Conservation (phyloP, 305 asterid genomes). For the Stenogyne calaminthoides region DNA sequence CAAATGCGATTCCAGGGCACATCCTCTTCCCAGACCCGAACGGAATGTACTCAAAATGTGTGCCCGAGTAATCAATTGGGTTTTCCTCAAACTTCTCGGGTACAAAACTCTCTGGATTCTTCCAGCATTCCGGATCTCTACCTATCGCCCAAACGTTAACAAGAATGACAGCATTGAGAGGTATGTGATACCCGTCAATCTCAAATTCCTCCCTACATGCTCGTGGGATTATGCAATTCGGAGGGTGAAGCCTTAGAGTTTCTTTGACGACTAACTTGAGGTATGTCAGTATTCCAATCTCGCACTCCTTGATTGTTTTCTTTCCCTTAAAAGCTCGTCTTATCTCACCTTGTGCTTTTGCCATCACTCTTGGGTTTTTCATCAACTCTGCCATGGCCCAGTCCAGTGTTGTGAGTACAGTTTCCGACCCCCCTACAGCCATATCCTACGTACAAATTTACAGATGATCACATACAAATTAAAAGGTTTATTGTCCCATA, state of each 20-base stretch:
- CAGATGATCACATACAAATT: too few relatives aligned
- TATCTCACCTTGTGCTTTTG: slow-evolving; percentile 43
- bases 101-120: slow-evolving; percentile 34
- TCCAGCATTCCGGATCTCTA: slow-evolving; percentile 36
- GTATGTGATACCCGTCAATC: slow-evolving; percentile 36
- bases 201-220: slow-evolving; percentile 33
- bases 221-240: slow-evolving; percentile 36
- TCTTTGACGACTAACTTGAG: slow-evolving; percentile 48
- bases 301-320: slow-evolving; percentile 20
- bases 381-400: slow-evolving; percentile 45
- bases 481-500: too few relatives aligned
- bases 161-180: slow-evolving; percentile 35
- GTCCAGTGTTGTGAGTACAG: slow-evolving; percentile 33
- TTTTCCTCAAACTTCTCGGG: slow-evolving; percentile 36
- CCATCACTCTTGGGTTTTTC: slow-evolving; percentile 39
- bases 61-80: slow-evolving; percentile 31
- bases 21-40: slow-evolving; percentile 37
- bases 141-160: slow-evolving; percentile 48
- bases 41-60: slow-evolving; percentile 34
- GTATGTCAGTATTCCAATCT: slow-evolving; percentile 35
- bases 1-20: slow-evolving; percentile 35
- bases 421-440: slow-evolving; percentile 33
- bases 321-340: slow-evolving; percentile 34
- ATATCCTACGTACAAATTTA: background rate
- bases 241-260: slow-evolving; percentile 45